Evolutionary conservation across 2,329 filamentous ascomycete species (phyloP), one percentile per base, ranked within the genome.

Genomic region (Nothophaeocryptopus gaeumannii): DNA sequence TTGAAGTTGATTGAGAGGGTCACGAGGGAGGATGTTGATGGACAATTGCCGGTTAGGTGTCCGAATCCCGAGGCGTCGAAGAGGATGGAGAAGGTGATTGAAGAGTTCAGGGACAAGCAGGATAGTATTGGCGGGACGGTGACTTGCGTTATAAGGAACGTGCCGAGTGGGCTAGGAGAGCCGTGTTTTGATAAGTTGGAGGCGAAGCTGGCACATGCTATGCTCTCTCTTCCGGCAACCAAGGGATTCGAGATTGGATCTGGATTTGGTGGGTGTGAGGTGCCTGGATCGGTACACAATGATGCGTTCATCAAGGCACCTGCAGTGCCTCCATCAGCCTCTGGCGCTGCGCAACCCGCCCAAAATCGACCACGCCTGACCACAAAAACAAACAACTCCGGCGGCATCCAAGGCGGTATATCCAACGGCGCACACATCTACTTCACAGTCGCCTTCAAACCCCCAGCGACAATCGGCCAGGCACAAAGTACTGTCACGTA

Each of bases 241-340:
- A 99, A 97, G 75, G 92, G 87, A 47, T 97, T 97, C 67, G 92
- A 97, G 69, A 85, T 97, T 58, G 93, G 93, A 47, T 95, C 88
- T 45, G 93, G 93, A 10, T 97, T 97, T 70, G 84, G 79, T 43
- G 92, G 93, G 51, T 87, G 86, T 64, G 86, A 91, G 68, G 80
- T 97, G 34, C 86, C 86, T 2, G 92, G 93, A 15, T 93, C 87
- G n/a, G 79, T 79, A 47, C 91, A 97, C 80, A 97, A 97, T 69
- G 92, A 97, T 70, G 77, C 88, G 47, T 96, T 95, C 71, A 74
- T 92, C 59, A 77, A 78, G 48, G 75, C 82, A 11, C 73, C 78
- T 2, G 68, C 72, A 2, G 68, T 72, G 5, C 68, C 78, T n/a
- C 71, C 74, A 20, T 76, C 75, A 12, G 71, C 72, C 5, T 36